Percentiles rank a stretch among this genome's conserved stretches.
Conservation (phyloP, 768 basidiomycete genomes). For the Naganishia vaughanmartiniae region DNA sequence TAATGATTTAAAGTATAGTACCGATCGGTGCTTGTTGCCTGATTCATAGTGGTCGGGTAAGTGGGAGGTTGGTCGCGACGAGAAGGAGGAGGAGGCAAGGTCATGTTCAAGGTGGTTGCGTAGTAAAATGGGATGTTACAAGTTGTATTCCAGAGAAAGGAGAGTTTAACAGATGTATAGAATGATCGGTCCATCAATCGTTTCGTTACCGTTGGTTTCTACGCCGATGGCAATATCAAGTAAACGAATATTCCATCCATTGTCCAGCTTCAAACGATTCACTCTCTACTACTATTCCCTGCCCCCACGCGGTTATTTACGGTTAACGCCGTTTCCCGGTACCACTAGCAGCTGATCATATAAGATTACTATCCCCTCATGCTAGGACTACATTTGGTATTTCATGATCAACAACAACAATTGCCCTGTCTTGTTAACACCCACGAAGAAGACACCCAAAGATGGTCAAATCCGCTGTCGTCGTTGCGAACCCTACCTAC, state of each 20-base stretch:
- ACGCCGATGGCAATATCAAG: too few relatives aligned
- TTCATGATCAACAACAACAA: too few relatives aligned
- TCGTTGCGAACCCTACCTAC: constrained; percentile 24
- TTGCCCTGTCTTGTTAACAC: neutral
- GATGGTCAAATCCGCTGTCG: constrained; percentile 6
- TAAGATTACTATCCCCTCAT: too few relatives aligned
- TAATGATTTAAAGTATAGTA: constrained; percentile 8
- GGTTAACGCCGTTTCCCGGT: constrained; percentile 23
- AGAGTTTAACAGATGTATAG: too few relatives aligned
- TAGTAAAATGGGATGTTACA: too few relatives aligned
- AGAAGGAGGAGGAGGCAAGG: too few relatives aligned
- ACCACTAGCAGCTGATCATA: neutral
- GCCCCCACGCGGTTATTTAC: constrained; percentile 11
- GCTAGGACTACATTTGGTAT: too few relatives aligned
- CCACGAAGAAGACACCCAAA: neutral
- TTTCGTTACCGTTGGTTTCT: too few relatives aligned
- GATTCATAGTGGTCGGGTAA: neutral
- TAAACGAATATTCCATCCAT: too few relatives aligned
- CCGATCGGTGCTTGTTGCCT: constrained; percentile 22
- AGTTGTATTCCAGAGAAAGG: too few relatives aligned
- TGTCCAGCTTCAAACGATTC: neutral
- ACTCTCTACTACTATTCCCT: neutral
- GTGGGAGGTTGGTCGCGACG: neutral
- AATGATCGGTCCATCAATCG: too few relatives aligned
- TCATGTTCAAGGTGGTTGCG: too few relatives aligned